Percentiles rank a stretch among this genome's conserved stretches.
These are phyloP conservation scores for Blastobotrys aristatus DNA, from an alignment of 1,139 yeast species.

Conservation along the genomic window DNA sequence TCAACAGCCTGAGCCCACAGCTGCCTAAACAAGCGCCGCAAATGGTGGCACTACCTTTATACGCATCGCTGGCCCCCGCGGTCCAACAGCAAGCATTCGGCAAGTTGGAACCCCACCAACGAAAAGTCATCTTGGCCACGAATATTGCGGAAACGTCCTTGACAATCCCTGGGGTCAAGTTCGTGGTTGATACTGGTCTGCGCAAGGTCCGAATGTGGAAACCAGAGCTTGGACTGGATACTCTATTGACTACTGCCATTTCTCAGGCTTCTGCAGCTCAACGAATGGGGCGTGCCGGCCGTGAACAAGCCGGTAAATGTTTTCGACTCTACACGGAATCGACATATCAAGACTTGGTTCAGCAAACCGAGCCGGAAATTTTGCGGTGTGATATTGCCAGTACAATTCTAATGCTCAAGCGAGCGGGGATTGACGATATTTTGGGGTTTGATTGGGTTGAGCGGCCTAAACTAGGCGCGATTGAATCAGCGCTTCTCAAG, in stretches of 20 bases:
- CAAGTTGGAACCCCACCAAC: constrained; percentile 50
- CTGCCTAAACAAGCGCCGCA: constrained; percentile 72
- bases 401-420: constrained; percentile 78
- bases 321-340: constrained; percentile 75
- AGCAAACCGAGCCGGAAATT: constrained; percentile 90
- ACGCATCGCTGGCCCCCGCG: constrained; percentile 86
- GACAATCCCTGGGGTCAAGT: constrained; percentile 92
- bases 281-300: constrained; percentile 98
- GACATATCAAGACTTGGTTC: constrained; percentile 56
- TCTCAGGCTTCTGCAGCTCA: constrained; percentile 94
- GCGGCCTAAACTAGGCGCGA: constrained; percentile 75
- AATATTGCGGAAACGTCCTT: constrained; percentile 97
- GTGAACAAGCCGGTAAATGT: constrained; percentile 90
- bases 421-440: constrained; percentile 76
- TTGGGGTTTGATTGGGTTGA: constrained; percentile 91
- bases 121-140: constrained; percentile 87
- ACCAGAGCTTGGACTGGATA: constrained; percentile 84
- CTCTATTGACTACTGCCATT: constrained; percentile 84
- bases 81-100: constrained; percentile 76
- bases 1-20: constrained; percentile 57
- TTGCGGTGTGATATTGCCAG: constrained; percentile 78
- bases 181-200: constrained; percentile 88
- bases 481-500: constrained; percentile 71
- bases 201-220: constrained; percentile 93
- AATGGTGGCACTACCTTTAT: constrained; percentile 74